Base-by-base conservation (phyloP, 1,284 basidiomycete genomes). In the Violaceomyces palustris region DNA sequence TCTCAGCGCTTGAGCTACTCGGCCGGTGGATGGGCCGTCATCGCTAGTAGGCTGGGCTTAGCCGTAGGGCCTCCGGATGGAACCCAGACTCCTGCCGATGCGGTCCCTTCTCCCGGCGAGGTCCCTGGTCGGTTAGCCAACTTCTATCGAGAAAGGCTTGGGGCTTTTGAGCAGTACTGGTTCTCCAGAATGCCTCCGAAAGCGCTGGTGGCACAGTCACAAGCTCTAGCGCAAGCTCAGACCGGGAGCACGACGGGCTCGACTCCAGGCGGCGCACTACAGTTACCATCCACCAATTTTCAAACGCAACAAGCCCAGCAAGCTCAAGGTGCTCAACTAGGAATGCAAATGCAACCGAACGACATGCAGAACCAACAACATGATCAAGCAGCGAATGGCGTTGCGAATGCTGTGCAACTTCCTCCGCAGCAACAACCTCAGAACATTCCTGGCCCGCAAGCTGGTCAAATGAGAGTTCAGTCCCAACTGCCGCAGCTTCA, bases 131-230 rank as follows among this genome's bases (percentile, higher is more conserved):
- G 64, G 8, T 47, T 70, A 8, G 61, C 61, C 24, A 41, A 45
- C 21, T 70, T 62, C 41, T 70, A 61, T 39, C 48, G 50, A 12
- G 64, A 67, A 19, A 56, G 66, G 3, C 51, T 70, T 3, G 46
- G 35, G 6, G 50, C 53, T 0, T 70, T 70, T 38, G 67, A 70
- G 49, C 58, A 67, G 33, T 62, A 56, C 29, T 70, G 67, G 67
- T 26, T 68, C 32, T 52, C 61, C 6, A 47, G 57, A n/a, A 61
- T 61, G 57, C 57, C 52, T 4, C 49, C n/a, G n/a, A n/a, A n/a
- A n/a, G n/a, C n/a, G n/a, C n/a, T n/a, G n/a, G n/a, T n/a, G n/a
- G n/a, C n/a, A n/a, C n/a, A n/a, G n/a, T n/a, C n/a, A n/a, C n/a
- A n/a, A n/a, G n/a, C n/a, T n/a, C n/a, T n/a, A n/a, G n/a, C n/a